Base-by-base conservation (phyloP, 1,284 basidiomycete genomes). In the Inonotus hispidus region DNA sequence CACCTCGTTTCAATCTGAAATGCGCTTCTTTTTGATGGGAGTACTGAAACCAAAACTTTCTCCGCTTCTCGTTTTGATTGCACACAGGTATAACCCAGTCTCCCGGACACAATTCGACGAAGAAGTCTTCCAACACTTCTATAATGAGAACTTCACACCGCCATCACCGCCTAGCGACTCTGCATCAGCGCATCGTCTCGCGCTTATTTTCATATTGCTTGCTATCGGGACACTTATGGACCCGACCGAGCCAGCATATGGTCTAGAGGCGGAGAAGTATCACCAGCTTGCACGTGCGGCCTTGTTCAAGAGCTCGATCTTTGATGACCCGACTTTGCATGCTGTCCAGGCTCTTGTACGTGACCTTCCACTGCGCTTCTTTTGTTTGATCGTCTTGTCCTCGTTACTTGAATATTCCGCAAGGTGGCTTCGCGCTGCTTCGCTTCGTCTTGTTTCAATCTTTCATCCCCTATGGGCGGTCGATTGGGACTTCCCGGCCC, bases 171-270 rank as follows among this genome's bases (percentile, higher is more conserved):
- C 78, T 16, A 75, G 79, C 8, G 86, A 88, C 62, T 77, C 82
- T 3, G 72, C 84, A 25, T 67, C 83, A 45, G 80, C 83, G 14
- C 87, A 90, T 70, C 82, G 85, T 21, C 79, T 91, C 43, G 81
- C 88, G 2, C 74, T 91, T 50, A 74, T 90, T 74, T 91, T 87
- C 70, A 88, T 91, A 77, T 77, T 91, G 25, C 78, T 91, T 8
- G 85, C 88, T 0, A 85, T 91, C 62, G 89, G 87, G 1, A 82
- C 81, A 39, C 75, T 90, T 56, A 86, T 90, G 81, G 84, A 91
- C 66, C 77, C 80, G 6, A 73, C 78, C 11, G 74, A 84, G 43
- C 76, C 81, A 10, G 79, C 87, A 0, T 90, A 90, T 71, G 88
- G 82, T 60, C 71, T 88, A 41, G 88, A 91, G 59, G 88, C 89